Evolutionary conservation across 1,284 basidiomycete species (phyloP), one percentile per base, ranked within the genome.

Genomic region (Ceraceosorus bombacis): DNA sequence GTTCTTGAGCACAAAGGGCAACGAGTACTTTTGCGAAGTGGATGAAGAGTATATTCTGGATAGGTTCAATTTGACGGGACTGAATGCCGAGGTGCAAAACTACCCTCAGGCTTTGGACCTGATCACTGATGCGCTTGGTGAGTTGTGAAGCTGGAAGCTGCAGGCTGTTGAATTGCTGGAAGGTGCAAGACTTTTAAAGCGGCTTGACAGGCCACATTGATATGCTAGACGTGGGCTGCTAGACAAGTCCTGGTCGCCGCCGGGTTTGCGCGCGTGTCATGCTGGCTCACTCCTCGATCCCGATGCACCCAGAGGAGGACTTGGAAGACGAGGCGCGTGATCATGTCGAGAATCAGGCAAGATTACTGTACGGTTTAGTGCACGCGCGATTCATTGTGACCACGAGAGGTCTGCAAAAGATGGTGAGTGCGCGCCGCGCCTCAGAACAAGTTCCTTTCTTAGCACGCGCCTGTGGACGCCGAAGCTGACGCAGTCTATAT

Each of bases 11-110:
- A 94, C 91, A n/a, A 93, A 80, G 62, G 80, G 79, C 52, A 80
- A 81, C 80, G 94, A 98, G 81, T 98, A 98, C 82, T 98, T 97
- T 78, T 96, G 93, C 80, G 93, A 98, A 81, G 90, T 98, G 67
- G 95, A 98, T 78, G 93, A 97, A 76, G 94, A 97, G 80, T 98
- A 97, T 80, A 97, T 98, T 72, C 83, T 97, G 54, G 94, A 98
- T 80, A 85, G 94, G 52, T 97, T 98, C 85, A 98, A 97, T 80
- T 82, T 98, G 59, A 98, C 94, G 0, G 94, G 95, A 2, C 82
- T 97, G 63, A 97, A 97, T 80, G 89, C 89, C 67, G 94, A 98
- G 79, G 91, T 97, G 6, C 85, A 91, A 66, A 90, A 96, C 80
- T 98, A 97, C 74, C 81, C 87, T 1, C 88, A 95, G 72, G 94